Conservation (phyloP, 2,329 filamentous ascomycete species). For the Fusarium lyarnte region DNA sequence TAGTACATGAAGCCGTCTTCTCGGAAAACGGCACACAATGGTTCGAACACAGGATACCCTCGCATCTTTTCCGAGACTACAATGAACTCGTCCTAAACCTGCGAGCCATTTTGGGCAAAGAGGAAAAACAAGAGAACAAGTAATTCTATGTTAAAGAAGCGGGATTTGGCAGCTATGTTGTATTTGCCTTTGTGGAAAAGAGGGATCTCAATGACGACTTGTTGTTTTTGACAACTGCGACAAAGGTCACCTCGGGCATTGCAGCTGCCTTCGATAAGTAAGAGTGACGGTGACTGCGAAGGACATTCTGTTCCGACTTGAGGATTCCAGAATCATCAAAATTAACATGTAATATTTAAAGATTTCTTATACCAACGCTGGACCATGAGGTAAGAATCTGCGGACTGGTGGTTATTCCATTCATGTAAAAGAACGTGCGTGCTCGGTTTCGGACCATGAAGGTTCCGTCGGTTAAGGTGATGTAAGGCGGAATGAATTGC, state of each 20-base stretch:
- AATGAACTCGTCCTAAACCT: background rate
- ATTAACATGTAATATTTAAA: accelerated
- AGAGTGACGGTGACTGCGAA: accelerated
- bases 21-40: too few species aligned
- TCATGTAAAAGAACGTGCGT: background rate
- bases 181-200: background rate
- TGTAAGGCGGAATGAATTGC: accelerated
- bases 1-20: too few species aligned
- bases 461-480: accelerated
- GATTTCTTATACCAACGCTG: accelerated
- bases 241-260: background rate
- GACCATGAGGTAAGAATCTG: accelerated
- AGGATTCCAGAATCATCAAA: accelerated
- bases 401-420: accelerated
- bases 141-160: background rate
- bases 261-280: accelerated
- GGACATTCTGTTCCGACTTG: background rate
- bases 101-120: background rate
- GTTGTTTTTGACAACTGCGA: too few species aligned
- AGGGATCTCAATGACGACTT: background rate
- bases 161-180: accelerated
- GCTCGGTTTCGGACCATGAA: accelerated
- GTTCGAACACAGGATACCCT: background rate
- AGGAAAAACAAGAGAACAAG: background rate
- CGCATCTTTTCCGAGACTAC: background rate